Percentiles rank a stretch among this genome's conserved stretches.
phyloP scores from a whole-genome alignment of 176 grass and related monocot species.

The Tillandsia leiboldiana region DNA sequence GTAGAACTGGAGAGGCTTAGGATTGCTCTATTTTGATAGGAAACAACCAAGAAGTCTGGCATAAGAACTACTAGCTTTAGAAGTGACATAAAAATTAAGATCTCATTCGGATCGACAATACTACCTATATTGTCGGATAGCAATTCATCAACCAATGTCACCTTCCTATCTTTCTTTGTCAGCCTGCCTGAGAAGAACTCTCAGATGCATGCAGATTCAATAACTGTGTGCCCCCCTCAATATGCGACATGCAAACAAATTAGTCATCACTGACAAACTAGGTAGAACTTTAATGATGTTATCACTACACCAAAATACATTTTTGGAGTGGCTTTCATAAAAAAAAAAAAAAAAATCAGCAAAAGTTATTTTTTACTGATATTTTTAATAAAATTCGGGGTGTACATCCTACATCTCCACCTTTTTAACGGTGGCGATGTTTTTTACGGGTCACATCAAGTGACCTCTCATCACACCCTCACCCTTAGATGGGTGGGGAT shows the following conservation, averaged over 20 bases:
- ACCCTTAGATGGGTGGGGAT: too few relatives aligned
- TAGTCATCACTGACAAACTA: slow-evolving; percentile 11
- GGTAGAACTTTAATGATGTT: neutral
- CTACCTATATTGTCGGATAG: slow-evolving; percentile 76
- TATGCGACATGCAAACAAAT: slow-evolving; percentile 9
- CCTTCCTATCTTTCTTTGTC: slow-evolving; percentile 69
- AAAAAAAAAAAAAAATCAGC: too few relatives aligned
- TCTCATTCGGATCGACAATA: neutral
- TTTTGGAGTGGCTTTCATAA: too few relatives aligned
- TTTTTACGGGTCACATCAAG: too few relatives aligned
- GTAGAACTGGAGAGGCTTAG: too few relatives aligned
- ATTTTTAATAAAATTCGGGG: too few relatives aligned
- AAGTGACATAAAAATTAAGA: neutral
- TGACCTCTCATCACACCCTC: too few relatives aligned
- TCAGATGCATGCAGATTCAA: slow-evolving; percentile 71
- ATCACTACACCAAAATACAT: too few relatives aligned
- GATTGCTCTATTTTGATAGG: neutral
- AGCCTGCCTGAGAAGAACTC: slow-evolving; percentile 84
- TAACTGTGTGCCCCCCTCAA: slow-evolving; percentile 73
- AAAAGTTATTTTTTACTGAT: too few relatives aligned
- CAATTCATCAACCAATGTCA: slow-evolving; percentile 60
- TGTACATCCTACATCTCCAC: too few relatives aligned
- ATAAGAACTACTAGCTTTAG: neutral
- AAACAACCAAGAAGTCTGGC: neutral
- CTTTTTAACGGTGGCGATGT: too few relatives aligned